Conservation (phyloP, 2,329 filamentous ascomycete species). For the Zopfia rhizophila region DNA sequence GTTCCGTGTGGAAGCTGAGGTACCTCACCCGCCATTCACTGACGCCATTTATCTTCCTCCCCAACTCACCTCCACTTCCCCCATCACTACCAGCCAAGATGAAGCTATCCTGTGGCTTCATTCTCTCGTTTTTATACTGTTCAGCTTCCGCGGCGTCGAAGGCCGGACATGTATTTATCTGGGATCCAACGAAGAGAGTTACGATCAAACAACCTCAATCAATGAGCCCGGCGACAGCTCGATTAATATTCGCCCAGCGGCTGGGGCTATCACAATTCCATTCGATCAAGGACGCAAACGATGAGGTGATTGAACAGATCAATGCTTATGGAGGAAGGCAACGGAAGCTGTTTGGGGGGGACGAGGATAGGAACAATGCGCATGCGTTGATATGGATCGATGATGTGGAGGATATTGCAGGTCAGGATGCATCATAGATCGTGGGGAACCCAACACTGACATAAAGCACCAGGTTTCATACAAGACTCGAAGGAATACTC, state of each 20-base stretch:
- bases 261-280: constrained; percentile 63
- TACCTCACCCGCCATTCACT: constrained; percentile 17
- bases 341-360: constrained; percentile 53
- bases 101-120: constrained; percentile 55
- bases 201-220: constrained; percentile 29
- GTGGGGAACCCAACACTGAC: constrained; percentile 25
- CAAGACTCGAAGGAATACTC: constrained; percentile 25
- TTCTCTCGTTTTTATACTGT: constrained; percentile 54
- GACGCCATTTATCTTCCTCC: constrained; percentile 38
- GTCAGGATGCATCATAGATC: constrained; percentile 30
- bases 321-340: constrained; percentile 57
- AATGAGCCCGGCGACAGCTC: constrained; percentile 56
- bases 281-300: constrained; percentile 50
- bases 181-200: constrained; percentile 36
- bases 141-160: constrained; percentile 40
- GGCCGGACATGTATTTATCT: constrained; percentile 50
- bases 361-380: constrained; percentile 33
- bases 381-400: constrained; percentile 54
- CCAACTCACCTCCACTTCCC: constrained; percentile 26
- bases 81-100: constrained; percentile 48
- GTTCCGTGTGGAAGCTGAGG: neutral
- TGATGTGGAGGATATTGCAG: constrained; percentile 47
- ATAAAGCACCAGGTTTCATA: constrained; percentile 34
- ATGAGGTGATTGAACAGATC: constrained; percentile 57
- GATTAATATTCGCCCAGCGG: constrained; percentile 62